Percentiles rank a stretch among this genome's conserved stretches.
phyloP scores from a whole-genome alignment of 257 asterid species.

The Solanum paucissectum region DNA sequence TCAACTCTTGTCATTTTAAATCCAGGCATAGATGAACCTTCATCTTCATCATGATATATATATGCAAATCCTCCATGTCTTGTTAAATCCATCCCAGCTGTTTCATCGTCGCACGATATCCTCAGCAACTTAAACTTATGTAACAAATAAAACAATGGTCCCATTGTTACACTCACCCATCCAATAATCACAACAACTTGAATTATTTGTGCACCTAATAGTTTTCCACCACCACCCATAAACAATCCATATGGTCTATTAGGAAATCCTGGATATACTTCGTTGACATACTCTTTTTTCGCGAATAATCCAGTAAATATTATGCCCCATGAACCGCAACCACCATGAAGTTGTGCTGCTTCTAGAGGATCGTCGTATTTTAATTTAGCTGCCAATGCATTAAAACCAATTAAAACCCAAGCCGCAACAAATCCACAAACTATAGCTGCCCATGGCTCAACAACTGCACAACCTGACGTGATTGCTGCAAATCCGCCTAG shows the following conservation, averaged over 20 bases:
- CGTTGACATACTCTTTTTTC: constrained; percentile 41
- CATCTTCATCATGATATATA: constrained; percentile 44
- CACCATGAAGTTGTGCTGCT: constrained; percentile 96
- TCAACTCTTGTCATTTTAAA: constrained; percentile 43
- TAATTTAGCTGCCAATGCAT: constrained; percentile 45
- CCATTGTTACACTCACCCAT: constrained; percentile 90
- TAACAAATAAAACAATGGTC: constrained; percentile 49
- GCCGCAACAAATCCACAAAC: constrained; percentile 88
- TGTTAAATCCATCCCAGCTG: constrained; percentile 96
- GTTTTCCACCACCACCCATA: constrained; percentile 80
- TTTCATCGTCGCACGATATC: constrained; percentile 67
- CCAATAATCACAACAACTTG: constrained; percentile 67
- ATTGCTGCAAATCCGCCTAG: constrained; percentile 94
- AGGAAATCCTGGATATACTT: constrained; percentile 47
- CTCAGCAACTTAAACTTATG: constrained; percentile 55
- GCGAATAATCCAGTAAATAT: constrained; percentile 77
- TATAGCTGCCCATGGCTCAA: constrained; percentile 94
- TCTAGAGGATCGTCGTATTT: constrained; percentile 76
- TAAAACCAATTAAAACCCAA: constrained; percentile 61
- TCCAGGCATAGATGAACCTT: constrained; percentile 15
- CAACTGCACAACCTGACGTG: constrained; percentile 85
- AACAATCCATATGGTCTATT: constrained; percentile 72
- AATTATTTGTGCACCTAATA: constrained; percentile 60
- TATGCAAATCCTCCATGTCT: constrained; percentile 93
- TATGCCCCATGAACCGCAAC: constrained; percentile 86